Evolutionary conservation across 2,329 filamentous ascomycete genomes (phyloP), one percentile per base, ranked within the genome.

Genomic region (Fusarium floridanum): DNA sequence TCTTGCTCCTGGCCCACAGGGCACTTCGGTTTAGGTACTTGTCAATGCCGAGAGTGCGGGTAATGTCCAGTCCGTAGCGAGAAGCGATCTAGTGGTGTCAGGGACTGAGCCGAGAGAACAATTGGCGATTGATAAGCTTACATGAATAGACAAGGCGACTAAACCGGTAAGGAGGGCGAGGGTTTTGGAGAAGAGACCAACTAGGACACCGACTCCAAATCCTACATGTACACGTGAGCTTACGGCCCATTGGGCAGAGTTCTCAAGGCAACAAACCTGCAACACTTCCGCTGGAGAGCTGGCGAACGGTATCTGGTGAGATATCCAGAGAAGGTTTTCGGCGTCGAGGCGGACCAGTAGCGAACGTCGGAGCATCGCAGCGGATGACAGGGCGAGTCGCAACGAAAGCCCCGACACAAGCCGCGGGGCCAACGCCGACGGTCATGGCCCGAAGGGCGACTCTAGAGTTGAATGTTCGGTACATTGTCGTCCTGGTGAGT

Each of bases 111-210:
- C 32, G 39, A 14, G 8, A 11, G n/a, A 45, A 20, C 16, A 45
- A 24, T 41, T 16, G 22, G 16, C 27, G 36, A 16, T 50, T 11
- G 14, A 20, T n/a, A 27, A n/a, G 77, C 86, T 73, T 84, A 93
- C 91, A 84, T 94, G 90, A 17, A 93, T 79, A 34, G 89, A 85
- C 16, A 93, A 84, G 27, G 94, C 88, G 11, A 91, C 82, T 14
- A 94, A 78, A 0, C 93, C 93, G 22, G 93, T 83, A 22, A 95
- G 81, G 17, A 95, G 78, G 2, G 92, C 91, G 57, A 95, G 84
- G 1, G 92, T 90, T 79, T 90, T 90, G 10, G 92, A 94, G 81
- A 95, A 94, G 17, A 92, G 85, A 68, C 91, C 91, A 29, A 95
- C 87, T 0, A 92, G 83, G 36, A 95, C 77, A 2, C 93, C 93